phyloP scores from a whole-genome alignment of 805 yeast species.

The Yamadazyma phyllophila region DNA sequence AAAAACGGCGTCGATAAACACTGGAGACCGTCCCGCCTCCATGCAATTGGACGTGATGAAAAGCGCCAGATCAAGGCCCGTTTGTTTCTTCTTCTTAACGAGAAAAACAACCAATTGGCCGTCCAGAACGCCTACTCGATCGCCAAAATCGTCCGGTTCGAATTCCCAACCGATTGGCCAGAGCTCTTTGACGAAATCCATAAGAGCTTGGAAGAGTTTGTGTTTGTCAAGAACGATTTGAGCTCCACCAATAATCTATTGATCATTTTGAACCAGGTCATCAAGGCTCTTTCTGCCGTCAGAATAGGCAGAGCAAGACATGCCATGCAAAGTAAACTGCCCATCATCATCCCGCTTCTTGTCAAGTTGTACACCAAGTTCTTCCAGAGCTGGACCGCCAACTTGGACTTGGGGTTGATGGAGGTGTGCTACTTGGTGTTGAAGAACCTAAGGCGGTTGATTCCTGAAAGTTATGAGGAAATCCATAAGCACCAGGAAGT shows the following conservation, averaged over 20 bases:
- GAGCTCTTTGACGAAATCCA: constrained; percentile 65
- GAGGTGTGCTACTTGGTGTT: constrained; percentile 76
- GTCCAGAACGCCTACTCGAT: constrained; percentile 84
- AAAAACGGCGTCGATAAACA: constrained; percentile 83
- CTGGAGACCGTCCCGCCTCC: constrained; percentile 72
- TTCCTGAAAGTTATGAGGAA: constrained; percentile 73
- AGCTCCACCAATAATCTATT: constrained; percentile 61
- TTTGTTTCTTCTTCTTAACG: constrained; percentile 59
- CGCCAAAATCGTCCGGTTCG: constrained; percentile 74
- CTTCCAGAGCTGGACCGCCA: constrained; percentile 61
- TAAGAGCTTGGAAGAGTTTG: constrained; percentile 42
- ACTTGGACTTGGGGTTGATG: constrained; percentile 52
- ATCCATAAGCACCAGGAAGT: constrained; percentile 61
- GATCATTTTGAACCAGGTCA: constrained; percentile 68
- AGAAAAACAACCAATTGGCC: constrained; percentile 69
- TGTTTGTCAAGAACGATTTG: constrained; percentile 41
- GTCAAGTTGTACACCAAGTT: constrained; percentile 57
- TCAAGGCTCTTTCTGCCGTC: constrained; percentile 71
- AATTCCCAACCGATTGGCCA: constrained; percentile 90
- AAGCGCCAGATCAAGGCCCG: constrained; percentile 59
- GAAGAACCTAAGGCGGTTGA: constrained; percentile 64
- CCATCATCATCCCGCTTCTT: constrained; percentile 57
- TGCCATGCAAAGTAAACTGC: constrained; percentile 71
- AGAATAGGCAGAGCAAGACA: constrained; percentile 80
- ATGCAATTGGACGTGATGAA: constrained; percentile 59